phyloP scores from a whole-genome alignment of 139 green algal genomes.

The Asterochloris sp. region DNA sequence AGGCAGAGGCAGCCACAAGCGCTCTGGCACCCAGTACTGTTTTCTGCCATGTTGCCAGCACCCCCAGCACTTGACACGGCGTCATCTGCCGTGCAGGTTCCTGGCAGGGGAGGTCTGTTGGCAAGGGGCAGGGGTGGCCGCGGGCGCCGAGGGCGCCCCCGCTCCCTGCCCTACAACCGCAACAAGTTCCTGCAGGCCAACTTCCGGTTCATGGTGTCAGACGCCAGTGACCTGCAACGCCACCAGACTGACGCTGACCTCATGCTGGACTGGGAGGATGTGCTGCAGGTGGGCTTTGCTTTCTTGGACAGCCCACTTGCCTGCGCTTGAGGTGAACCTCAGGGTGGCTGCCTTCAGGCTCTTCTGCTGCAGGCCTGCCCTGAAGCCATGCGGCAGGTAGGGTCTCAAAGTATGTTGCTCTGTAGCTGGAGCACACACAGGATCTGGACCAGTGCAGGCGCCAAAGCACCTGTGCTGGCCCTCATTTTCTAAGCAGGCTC shows the following conservation, averaged over 20 bases:
- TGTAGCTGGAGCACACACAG: too few species aligned
- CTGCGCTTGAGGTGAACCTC: neutral
- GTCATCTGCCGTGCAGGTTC: neutral
- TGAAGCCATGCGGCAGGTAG: too few species aligned
- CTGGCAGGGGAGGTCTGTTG: neutral
- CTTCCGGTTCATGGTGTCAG: slow-evolving; percentile 81
- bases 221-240: slow-evolving; percentile 50
- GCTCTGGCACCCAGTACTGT: too few species aligned
- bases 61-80: too few species aligned
- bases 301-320: neutral
- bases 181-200: slow-evolving; percentile 62
- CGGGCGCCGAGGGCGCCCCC: neutral
- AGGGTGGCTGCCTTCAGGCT: too few species aligned
- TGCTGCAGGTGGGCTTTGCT: slow-evolving; percentile 52
- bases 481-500: too few species aligned
- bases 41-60: neutral
- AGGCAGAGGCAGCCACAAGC: too few species aligned
- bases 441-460: too few species aligned
- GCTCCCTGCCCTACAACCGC: slow-evolving; percentile 58
- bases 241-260: slow-evolving; percentile 66
- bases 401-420: too few species aligned
- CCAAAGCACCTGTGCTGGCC: too few species aligned
- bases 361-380: too few species aligned
- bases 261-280: slow-evolving; percentile 74
- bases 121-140: slow-evolving; percentile 16